Conservation (phyloP, 2,329 filamentous ascomycete genomes). For the Calcarisporium arbuscula region DNA sequence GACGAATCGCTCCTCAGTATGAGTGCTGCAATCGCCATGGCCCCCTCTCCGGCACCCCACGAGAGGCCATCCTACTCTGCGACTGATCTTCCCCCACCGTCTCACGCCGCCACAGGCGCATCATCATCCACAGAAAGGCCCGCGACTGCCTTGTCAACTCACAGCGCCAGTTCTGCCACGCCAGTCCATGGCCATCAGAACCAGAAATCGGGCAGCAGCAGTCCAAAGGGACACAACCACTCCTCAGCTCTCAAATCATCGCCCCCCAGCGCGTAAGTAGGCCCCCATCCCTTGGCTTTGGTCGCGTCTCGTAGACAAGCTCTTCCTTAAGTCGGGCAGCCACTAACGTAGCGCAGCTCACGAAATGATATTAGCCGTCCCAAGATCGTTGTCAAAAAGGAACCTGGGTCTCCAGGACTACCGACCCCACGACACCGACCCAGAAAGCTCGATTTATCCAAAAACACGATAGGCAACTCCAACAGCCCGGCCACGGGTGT, state of each 20-base stretch:
- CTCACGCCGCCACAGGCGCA: conserved; percentile 23
- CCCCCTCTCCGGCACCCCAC: conserved; percentile 60
- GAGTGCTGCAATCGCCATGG: conserved; percentile 64
- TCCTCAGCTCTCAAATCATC: conserved; percentile 44
- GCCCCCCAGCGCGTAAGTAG: conserved; percentile 53
- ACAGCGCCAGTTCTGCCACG: conserved; percentile 28
- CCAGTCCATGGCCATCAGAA: too few relatives aligned
- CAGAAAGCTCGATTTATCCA: conserved; percentile 71
- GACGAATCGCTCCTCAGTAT: too few relatives aligned
- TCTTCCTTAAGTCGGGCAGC: conserved; percentile 11
- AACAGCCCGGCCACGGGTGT: conserved; percentile 57
- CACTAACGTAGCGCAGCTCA: conserved; percentile 24
- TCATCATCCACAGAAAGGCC: conserved; percentile 41
- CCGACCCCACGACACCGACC: conserved; percentile 62
- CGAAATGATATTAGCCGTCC: conserved; percentile 52
- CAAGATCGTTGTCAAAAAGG: conserved; percentile 94
- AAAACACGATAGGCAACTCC: conserved; percentile 45
- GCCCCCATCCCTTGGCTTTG: too few relatives aligned
- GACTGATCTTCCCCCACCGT: conserved; percentile 36
- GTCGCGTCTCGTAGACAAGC: conserved; percentile 9
- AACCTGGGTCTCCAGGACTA: conserved; percentile 81
- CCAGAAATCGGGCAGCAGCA: conserved; percentile 48
- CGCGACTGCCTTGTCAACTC: conserved; percentile 20
- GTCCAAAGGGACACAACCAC: conserved; percentile 37
- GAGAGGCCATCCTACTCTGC: conserved; percentile 53